Evolutionary conservation across 164 flowering plant genomes (phyloP).

Genomic region (Pachysandra terminalis): DNA sequence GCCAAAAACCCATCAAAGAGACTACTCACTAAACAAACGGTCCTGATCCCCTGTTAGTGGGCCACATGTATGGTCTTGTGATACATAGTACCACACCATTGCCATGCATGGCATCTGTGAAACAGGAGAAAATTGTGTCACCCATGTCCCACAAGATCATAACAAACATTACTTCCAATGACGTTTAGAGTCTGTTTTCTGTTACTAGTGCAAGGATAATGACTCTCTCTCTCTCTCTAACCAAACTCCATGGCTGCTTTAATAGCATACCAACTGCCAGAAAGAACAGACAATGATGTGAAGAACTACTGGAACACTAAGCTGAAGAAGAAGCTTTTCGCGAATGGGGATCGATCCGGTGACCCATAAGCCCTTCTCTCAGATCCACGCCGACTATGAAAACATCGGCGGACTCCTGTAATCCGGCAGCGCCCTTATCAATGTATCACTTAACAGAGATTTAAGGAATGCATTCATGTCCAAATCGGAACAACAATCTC

Average conservation of each 20-base stretch:
- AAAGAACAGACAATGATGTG: constrained; percentile 86
- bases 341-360: constrained; percentile 89
- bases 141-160: constrained; percentile 9
- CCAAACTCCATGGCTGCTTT: too few relatives aligned
- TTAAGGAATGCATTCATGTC: constrained; percentile 36
- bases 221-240: constrained; percentile 6
- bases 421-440: constrained; percentile 27
- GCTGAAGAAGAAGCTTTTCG: constrained; percentile 63
- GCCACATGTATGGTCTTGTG: background rate
- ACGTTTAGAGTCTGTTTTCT: constrained; percentile 2
- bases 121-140: constrained; percentile 6
- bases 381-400: constrained; percentile 68
- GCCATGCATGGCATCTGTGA: background rate
- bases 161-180: constrained; percentile 20
- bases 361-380: constrained; percentile 85
- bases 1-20: too few relatives aligned
- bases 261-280: constrained; percentile 83
- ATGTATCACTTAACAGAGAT: constrained; percentile 48
- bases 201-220: constrained; percentile 14
- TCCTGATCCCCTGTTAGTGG: background rate
- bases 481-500: constrained; percentile 24
- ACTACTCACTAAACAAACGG: too few relatives aligned
- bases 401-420: constrained; percentile 56
- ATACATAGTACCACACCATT: background rate
- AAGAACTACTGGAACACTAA: constrained; percentile 87